Evolutionary conservation across 2,329 filamentous ascomycete species (phyloP), one percentile per base, ranked within the genome.

Genomic region (Ascochyta clinopodiicola): DNA sequence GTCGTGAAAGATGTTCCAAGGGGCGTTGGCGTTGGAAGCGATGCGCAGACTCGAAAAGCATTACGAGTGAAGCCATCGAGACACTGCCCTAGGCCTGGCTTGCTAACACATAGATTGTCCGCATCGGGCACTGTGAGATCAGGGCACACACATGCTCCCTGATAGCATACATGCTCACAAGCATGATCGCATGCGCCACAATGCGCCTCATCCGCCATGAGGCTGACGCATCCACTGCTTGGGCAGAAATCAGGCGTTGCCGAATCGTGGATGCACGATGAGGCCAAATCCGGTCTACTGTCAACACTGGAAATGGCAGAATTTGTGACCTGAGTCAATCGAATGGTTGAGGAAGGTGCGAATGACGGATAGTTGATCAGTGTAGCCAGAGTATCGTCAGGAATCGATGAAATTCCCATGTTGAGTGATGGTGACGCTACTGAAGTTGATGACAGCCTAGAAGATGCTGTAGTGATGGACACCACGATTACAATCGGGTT

Each of bases 181-280:
- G 24, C 19, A n/a, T 39, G 32, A 9, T 48, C 32, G 44, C 51
- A 54, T 49, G 34, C 39, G 39, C 44, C 51, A 49, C 44, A 49
- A 21, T 48, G 44, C 39, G 44, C 34, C 34, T 36, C 7, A 3
- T 54, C 34, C 13, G 39, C 44, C 27, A 29, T 29, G 24, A 44
- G 34, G 27, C 21, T 49, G 15, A 54, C 51, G 19, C 39, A 54
- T 12, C 44, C 44, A 5, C 27, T 40, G 44, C 44, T 38, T 4
- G 27, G 44, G 44, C 44, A 54, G 44, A 44, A 50, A 38, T 48
- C 15, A 29, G 53, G 27, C 25, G 32, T 22, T 7, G 4, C 19
- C 10, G 29, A 39, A 34, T 29, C 21, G 9, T 21, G 34, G n/a
- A 38, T 19, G 21, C 44, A 54, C 6, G 19, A 29, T 15, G 4